phyloP scores from a whole-genome alignment of 1,139 yeast species.

The Lodderomyces pseudojiufengensis region DNA sequence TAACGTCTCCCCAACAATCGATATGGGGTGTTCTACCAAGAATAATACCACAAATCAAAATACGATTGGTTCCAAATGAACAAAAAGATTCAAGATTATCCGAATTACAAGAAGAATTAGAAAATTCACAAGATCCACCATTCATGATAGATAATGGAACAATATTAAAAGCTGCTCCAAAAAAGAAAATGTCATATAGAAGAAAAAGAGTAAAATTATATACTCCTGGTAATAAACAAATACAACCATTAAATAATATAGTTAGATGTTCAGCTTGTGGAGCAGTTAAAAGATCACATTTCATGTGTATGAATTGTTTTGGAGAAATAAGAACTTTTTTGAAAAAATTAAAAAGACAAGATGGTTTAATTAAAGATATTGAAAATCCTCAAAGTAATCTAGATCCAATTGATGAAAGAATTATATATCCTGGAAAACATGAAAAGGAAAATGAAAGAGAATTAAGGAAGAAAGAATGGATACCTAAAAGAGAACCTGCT shows the following conservation, averaged over 20 bases:
- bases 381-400: conserved; percentile 44
- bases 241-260: conserved; percentile 69
- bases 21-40: conserved; percentile 21
- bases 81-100: conserved; percentile 24
- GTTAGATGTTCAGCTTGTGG: conserved; percentile 97
- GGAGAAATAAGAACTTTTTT: conserved; percentile 73
- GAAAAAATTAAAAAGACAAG: conserved; percentile 48
- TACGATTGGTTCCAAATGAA: conserved; percentile 8
- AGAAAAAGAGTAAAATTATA: conserved; percentile 80
- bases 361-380: conserved; percentile 16
- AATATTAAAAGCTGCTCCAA: conserved; percentile 82
- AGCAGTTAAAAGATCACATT: conserved; percentile 81
- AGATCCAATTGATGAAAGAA: conserved; percentile 57
- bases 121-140: conserved; percentile 25
- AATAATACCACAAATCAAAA: conserved; percentile 18
- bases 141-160: conserved; percentile 54
- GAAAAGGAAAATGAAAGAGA: conserved; percentile 41
- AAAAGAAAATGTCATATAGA: conserved; percentile 84
- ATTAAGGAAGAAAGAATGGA: conserved; percentile 58
- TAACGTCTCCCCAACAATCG: conserved; percentile 14
- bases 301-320: conserved; percentile 91
- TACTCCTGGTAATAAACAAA: conserved; percentile 79
- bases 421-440: conserved; percentile 73
- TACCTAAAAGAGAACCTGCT: conserved; percentile 49
- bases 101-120: conserved; percentile 30